Evolutionary conservation across 1,284 basidiomycete species (phyloP), one percentile per base, ranked within the genome.

Genomic region (Sanghuangporus weigelae): DNA sequence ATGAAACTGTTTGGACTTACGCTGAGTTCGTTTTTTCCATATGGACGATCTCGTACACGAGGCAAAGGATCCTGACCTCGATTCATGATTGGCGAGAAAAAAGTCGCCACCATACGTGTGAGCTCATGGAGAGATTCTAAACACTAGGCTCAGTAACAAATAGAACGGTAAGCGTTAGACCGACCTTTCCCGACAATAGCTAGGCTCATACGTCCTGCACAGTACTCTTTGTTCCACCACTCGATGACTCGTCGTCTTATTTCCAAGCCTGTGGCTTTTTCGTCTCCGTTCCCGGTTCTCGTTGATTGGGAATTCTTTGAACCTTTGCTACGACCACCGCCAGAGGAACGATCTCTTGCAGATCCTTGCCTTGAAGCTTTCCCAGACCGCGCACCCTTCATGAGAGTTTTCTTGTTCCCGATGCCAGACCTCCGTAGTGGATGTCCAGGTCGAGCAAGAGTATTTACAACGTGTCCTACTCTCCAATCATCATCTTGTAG

Each of bases 181-280:
- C 69, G 70, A 87, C 95, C 93, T 79, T 91, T 93, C 26, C 96
- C 95, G 39, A 97, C 80, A 19, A 99, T 84, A 67, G 90, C 93
- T 40, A 99, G 76, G 69, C 90, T 90, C 96, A 98, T 98, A 59
- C 95, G 81, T 72, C 93, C 90, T 5, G 96, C 94, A 69, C 92
- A 96, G 75, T 99, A 99, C 73, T 98, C 90, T 68, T 85, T 82
- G 59, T 79, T 81, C 92, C 96, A 98, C 94, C 98, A 99, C 75
- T 96, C 90, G 63, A 99, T 87, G 64, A 99, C 79, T 71, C 96
- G 83, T 62, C 93, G 84, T 62, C 97, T 85, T 0, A 93, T 96
- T 75, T 99, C 96, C 56, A 91, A 81, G 6, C 95, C 96, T 31
- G 26, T 31, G 26, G 26, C 14, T 90, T 91, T 69, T 92, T 91